Evolutionary conservation across 805 yeast genomes (phyloP).

Genomic region (Lipomyces anomalus): DNA sequence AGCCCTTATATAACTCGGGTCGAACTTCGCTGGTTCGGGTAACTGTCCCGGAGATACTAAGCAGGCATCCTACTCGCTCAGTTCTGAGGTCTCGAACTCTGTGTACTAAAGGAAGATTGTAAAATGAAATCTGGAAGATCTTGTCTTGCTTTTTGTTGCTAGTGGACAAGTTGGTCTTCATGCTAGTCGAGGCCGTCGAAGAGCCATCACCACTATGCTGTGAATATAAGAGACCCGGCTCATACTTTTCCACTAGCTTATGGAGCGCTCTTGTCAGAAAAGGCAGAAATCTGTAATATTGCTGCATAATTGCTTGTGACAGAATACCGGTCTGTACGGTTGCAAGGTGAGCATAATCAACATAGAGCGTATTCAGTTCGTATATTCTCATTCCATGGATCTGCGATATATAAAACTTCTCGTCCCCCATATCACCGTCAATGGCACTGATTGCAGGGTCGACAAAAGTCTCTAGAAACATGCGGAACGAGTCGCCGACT

Average conservation of each 20-base stretch:
- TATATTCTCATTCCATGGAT: slow-evolving; percentile 71
- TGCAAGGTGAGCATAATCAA: slow-evolving; percentile 75
- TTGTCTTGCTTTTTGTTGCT: slow-evolving; percentile 40
- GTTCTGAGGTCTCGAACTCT: slow-evolving; percentile 88
- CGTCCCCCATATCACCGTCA: slow-evolving; percentile 19
- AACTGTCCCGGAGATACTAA: slow-evolving; percentile 88
- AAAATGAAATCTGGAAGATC: slow-evolving; percentile 84
- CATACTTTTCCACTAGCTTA: slow-evolving; percentile 64
- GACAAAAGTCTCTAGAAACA: slow-evolving; percentile 63
- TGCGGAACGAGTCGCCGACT: slow-evolving; percentile 85
- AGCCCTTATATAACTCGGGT: slow-evolving; percentile 82
- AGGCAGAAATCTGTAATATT: slow-evolving; percentile 88
- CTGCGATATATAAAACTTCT: slow-evolving; percentile 61
- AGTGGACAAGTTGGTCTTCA: slow-evolving; percentile 1
- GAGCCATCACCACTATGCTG: slow-evolving; percentile 2
- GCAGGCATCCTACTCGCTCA: slow-evolving; percentile 76
- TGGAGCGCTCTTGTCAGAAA: slow-evolving; percentile 70
- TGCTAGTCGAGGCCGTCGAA: background rate
- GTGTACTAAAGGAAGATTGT: slow-evolving; percentile 73
- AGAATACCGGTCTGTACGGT: slow-evolving; percentile 67
- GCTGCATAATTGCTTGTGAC: slow-evolving; percentile 83
- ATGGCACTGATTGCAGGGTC: slow-evolving; percentile 39
- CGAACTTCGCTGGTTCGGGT: slow-evolving; percentile 95
- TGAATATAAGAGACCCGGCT: slow-evolving; percentile 55
- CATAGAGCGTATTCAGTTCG: slow-evolving; percentile 71